Evolutionary conservation across 2,329 filamentous ascomycete species (phyloP), one percentile per base, ranked within the genome.

Genomic region (Lasiodiplodia citricola): DNA sequence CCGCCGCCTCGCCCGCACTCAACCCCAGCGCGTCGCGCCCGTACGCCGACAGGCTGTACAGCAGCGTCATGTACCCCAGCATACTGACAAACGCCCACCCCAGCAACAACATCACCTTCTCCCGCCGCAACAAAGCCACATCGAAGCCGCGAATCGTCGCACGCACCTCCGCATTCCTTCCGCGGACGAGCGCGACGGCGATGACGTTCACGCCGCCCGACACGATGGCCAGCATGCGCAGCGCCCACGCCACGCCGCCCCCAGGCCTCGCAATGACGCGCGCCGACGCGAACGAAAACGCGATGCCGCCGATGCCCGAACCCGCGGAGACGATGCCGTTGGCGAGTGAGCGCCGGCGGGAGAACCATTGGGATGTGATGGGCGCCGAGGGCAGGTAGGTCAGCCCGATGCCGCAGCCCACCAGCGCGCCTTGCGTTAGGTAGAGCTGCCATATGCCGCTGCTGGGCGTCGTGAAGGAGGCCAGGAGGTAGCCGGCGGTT

Each of bases 41-140:
- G 71, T 83, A 86, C 68, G 83, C 81, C 0, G 83, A 80, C n/a
- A 86, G 70, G 11, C 80, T 83, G 71, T 80, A 85, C 2, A 86
- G 73, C n/a, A 85, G 70, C 1, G 79, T 76, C 67, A 85, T 81
- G 68, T 86, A 86, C 1, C 84, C 84, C 2, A 86, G 72, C 74
- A 86, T 80, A 66, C 76, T 82, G 25, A 80, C 74, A 67, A 85
- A 84, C 8, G 76, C 80, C 80, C 82, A 85, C 0, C 70, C 69
- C 3, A 82, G 74, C 38, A 83, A 71, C 3, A 84, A 70, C 3
- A 79, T 18, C 0, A 81, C 79, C 2, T 78, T 74, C 21, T 77
- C 74, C 13, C 77, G 75, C n/a, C 71, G 70, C 25, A 63, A 8
- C 25, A 63, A 11, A 28, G 10, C 28, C 1, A 23, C 44, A 11